Percentiles rank a stretch among this genome's conserved stretches.
Evolutionary conservation across 306 rosid genomes (phyloP).

Genomic region (Inga laurina): DNA sequence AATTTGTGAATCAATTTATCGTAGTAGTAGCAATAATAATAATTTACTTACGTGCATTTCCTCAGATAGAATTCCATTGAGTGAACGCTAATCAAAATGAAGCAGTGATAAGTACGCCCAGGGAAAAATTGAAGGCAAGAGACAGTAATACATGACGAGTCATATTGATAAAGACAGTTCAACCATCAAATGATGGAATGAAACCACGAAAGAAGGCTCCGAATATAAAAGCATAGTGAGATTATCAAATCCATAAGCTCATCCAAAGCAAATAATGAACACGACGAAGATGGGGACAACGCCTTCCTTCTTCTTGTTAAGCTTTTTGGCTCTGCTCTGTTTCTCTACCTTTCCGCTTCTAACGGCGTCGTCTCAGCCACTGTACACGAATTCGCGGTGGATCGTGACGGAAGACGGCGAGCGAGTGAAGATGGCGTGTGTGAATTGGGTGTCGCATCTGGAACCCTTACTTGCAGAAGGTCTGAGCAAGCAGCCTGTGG

Average conservation of each 20-base stretch:
- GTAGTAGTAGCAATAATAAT: no score
- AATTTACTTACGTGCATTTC: no score
- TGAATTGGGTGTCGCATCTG: constrained; percentile 87
- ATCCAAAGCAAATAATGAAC: background rate
- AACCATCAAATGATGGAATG: background rate
- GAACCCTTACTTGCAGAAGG: constrained; percentile 82
- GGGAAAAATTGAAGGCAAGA: background rate
- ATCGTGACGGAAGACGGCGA: constrained; percentile 58
- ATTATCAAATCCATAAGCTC: background rate
- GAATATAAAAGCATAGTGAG: background rate
- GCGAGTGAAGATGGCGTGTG: constrained; percentile 85
- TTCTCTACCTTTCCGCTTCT: background rate
- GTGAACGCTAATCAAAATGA: background rate
- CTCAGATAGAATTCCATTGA: background rate
- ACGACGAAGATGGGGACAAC: background rate
- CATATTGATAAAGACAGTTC: background rate
- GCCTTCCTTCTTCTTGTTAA: background rate
- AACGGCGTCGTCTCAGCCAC: constrained; percentile 44
- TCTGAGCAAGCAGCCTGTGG: constrained; percentile 75
- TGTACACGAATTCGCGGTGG: constrained; percentile 75
- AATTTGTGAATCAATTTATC: no score
- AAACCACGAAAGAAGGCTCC: background rate
- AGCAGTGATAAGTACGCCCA: background rate
- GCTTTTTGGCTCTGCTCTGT: background rate
- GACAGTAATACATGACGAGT: background rate